phyloP scores from a whole-genome alignment of 331 rosid species.

The Arachis monticola region DNA sequence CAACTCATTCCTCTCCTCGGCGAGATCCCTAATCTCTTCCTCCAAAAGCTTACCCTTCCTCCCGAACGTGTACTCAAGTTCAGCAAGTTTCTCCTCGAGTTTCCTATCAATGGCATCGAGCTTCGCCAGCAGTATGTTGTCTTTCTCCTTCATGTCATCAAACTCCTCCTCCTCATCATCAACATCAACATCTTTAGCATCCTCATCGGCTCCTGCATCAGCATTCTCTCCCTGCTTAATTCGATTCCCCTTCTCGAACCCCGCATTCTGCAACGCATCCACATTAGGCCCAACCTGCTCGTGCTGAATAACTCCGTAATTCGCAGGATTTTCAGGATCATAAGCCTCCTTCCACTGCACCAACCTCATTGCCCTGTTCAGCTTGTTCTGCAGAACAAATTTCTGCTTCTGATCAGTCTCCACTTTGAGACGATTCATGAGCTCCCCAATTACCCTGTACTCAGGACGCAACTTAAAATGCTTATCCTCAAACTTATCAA shows the following conservation, averaged over 20 bases:
- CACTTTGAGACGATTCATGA: slow-evolving; percentile 74
- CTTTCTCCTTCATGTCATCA: slow-evolving; percentile 93
- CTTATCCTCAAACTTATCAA: slow-evolving; percentile 79
- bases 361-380: slow-evolving; percentile 84
- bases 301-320: slow-evolving; percentile 71
- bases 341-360: slow-evolving; percentile 86
- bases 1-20: slow-evolving; percentile 90
- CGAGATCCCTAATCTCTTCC: slow-evolving; percentile 90
- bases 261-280: slow-evolving; percentile 59
- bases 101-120: slow-evolving; percentile 81
- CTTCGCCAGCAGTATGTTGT: slow-evolving; percentile 71
- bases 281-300: slow-evolving; percentile 54
- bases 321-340: slow-evolving; percentile 87
- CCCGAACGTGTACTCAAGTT: slow-evolving; percentile 88
- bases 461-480: slow-evolving; percentile 75
- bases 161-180: slow-evolving; percentile 75
- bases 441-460: slow-evolving; percentile 88
- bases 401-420: slow-evolving; percentile 74
- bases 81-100: slow-evolving; percentile 88
- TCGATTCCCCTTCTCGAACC: slow-evolving; percentile 58
- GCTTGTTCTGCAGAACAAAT: slow-evolving; percentile 77
- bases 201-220: slow-evolving; percentile 42
- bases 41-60: slow-evolving; percentile 87
- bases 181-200: slow-evolving; percentile 60
- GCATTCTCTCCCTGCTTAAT: slow-evolving; percentile 46